These are phyloP conservation scores for Xylaria polymorpha DNA, from an alignment of 2,329 filamentous ascomycete species.

Conservation along the genomic window DNA sequence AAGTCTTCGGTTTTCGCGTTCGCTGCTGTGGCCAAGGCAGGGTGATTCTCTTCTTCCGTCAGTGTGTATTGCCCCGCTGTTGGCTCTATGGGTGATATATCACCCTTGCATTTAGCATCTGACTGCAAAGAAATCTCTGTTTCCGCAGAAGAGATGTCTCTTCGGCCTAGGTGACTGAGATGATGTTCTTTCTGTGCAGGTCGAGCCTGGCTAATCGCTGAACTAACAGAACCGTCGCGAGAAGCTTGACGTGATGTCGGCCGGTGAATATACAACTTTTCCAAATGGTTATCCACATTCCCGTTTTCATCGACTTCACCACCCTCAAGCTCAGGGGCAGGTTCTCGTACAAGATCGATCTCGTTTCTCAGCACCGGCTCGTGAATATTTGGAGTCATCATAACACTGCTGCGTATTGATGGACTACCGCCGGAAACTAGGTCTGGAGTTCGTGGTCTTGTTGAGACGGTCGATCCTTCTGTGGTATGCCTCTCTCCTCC, in stretches of 20 bases:
- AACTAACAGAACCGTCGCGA: conserved; percentile 27
- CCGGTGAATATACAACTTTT: conserved; percentile 32
- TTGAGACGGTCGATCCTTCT: conserved; percentile 37
- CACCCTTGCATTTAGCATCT: neutral
- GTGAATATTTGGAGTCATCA: conserved; percentile 47
- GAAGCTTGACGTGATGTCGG: conserved; percentile 30
- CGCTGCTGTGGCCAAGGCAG: conserved; percentile 6
- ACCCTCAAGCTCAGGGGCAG: conserved; percentile 36
- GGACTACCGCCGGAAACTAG: conserved; percentile 44
- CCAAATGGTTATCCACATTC: conserved; percentile 27
- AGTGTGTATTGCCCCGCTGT: conserved; percentile 20
- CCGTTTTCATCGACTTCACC: conserved; percentile 33
- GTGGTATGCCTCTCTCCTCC: conserved; percentile 24
- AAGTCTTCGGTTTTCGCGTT: conserved; percentile 31
- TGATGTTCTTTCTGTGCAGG: conserved; percentile 8
- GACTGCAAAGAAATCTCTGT: conserved; percentile 6
- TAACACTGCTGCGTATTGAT: conserved; percentile 47
- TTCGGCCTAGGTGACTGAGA: neutral
- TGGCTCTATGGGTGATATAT: conserved; percentile 9
- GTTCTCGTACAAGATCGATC: conserved; percentile 28
- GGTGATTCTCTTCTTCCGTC: neutral
- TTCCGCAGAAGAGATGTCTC: conserved; percentile 11
- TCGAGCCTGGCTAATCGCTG: conserved; percentile 2
- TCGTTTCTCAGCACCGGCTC: conserved; percentile 34
- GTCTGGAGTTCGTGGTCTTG: conserved; percentile 47